A percentile compares a stretch with the other conserved stretches of the same genome.
Conservation (phyloP, 352 stramenopile genomes). For the Peronospora farinosa region DNA sequence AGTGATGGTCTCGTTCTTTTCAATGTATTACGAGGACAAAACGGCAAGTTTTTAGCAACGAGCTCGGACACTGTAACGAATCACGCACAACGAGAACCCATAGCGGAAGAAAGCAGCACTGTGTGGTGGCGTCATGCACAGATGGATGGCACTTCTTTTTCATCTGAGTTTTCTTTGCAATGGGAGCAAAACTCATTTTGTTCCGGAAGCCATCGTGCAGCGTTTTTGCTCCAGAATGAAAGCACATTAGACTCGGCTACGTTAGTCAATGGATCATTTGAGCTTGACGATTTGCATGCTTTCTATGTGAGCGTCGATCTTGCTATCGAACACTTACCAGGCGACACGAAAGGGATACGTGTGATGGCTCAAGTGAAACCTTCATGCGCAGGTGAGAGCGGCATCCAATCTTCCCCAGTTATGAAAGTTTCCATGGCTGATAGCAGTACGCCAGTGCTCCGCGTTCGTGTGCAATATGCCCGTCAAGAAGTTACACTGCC, state of each 20-base stretch:
- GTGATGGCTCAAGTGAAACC: slow-evolving; percentile 35
- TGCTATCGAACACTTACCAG: slow-evolving; percentile 25
- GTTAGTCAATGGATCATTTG: slow-evolving; percentile 34
- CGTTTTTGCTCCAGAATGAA: slow-evolving; percentile 40
- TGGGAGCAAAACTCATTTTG: slow-evolving; percentile 21
- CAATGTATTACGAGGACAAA: slow-evolving; percentile 20
- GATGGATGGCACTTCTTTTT: slow-evolving; percentile 31
- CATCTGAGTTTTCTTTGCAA: slow-evolving; percentile 37
- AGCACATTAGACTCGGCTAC: slow-evolving; percentile 18
- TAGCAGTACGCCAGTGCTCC: slow-evolving; percentile 15
- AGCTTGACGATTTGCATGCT: slow-evolving; percentile 25
- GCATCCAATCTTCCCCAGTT: slow-evolving; percentile 25
- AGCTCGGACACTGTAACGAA: background rate
- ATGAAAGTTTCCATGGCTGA: slow-evolving; percentile 22
- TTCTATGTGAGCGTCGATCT: slow-evolving; percentile 24
- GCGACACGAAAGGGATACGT: slow-evolving; percentile 21
- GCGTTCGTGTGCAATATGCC: slow-evolving; percentile 41
- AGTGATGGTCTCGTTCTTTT: slow-evolving; percentile 27
- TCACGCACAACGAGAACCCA: background rate
- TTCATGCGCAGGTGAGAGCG: slow-evolving; percentile 25
- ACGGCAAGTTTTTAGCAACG: slow-evolving; percentile 31
- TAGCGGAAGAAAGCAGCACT: slow-evolving; percentile 24
- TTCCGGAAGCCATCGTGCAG: slow-evolving; percentile 17
- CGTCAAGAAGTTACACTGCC: slow-evolving; percentile 33
- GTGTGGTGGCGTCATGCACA: slow-evolving; percentile 51